Percentiles rank a stretch among this genome's conserved stretches.
These are phyloP conservation scores for Massarina eburnea DNA, from an alignment of 2,329 filamentous ascomycete species.

Conservation along the genomic window DNA sequence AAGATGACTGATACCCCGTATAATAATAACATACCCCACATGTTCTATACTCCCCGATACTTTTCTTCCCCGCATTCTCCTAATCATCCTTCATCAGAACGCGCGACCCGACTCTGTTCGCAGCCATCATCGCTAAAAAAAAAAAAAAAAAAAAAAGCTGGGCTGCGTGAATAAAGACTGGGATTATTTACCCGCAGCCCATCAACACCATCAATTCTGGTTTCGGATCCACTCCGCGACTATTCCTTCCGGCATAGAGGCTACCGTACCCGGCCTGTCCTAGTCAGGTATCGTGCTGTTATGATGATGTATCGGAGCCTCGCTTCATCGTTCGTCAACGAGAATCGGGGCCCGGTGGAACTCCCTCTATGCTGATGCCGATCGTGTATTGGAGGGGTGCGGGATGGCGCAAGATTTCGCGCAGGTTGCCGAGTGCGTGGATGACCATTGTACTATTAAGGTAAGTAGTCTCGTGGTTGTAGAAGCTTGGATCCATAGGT, in stretches of 20 bases:
- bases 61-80: constrained; percentile 5
- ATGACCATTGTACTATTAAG: constrained; percentile 24
- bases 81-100: constrained; percentile 29
- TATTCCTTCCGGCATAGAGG: constrained; percentile 31
- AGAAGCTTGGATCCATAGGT: constrained; percentile 53
- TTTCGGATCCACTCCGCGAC: constrained; percentile 34
- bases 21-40: too few relatives aligned
- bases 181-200: constrained; percentile 37
- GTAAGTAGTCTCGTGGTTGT: constrained; percentile 57
- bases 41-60: too few relatives aligned
- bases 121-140: constrained; percentile 28
- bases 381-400: constrained; percentile 12
- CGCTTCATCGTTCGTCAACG: constrained; percentile 18
- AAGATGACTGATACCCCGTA: too few relatives aligned
- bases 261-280: constrained; percentile 40
- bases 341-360: constrained; percentile 21
- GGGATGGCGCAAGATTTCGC: constrained; percentile 21
- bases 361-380: constrained; percentile 19
- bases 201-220: constrained; percentile 36
- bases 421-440: constrained; percentile 24
- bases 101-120: constrained; percentile 31
- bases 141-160: constrained; percentile 22
- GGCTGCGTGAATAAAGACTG: constrained; percentile 30
- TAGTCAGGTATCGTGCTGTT: constrained; percentile 23
- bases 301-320: constrained; percentile 23